Conservation (phyloP, 495 filamentous ascomycete genomes). For the Aspergillus funiculosus region DNA sequence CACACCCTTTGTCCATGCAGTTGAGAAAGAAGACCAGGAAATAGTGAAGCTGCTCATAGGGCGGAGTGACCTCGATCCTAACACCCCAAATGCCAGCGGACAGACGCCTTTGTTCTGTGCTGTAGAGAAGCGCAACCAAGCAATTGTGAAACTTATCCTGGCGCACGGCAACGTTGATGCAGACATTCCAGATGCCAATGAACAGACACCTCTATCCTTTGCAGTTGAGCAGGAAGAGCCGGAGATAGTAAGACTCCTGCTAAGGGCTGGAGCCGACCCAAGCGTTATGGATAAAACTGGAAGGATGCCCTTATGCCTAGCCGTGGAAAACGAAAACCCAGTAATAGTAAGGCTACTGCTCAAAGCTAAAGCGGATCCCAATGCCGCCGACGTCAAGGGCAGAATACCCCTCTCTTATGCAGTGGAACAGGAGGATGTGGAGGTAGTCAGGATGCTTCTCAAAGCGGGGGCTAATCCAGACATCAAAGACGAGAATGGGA, state of each 20-base stretch:
- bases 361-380: constrained; percentile 19
- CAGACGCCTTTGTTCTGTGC: constrained; percentile 26
- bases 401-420: constrained; percentile 12
- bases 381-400: constrained; percentile 19
- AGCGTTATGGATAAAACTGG: constrained; percentile 19
- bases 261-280: constrained; percentile 9
- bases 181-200: constrained; percentile 18
- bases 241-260: constrained; percentile 9
- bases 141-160: constrained; percentile 20
- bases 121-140: constrained; percentile 18
- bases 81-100: constrained; percentile 17
- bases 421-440: constrained; percentile 7
- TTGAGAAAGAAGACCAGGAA: constrained; percentile 10
- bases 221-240: constrained; percentile 10
- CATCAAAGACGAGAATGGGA: constrained; percentile 9
- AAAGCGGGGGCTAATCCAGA: constrained; percentile 14
- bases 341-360: constrained; percentile 20
- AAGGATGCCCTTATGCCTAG: constrained; percentile 24
- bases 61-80: constrained; percentile 12
- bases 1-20: constrained; percentile 6
- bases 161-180: constrained; percentile 20
- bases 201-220: constrained; percentile 11
- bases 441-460: constrained; percentile 9
- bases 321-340: constrained; percentile 21
- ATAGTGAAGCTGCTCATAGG: constrained; percentile 12